Conservation (phyloP, 306 rosid genomes). For the Parietaria judaica region DNA sequence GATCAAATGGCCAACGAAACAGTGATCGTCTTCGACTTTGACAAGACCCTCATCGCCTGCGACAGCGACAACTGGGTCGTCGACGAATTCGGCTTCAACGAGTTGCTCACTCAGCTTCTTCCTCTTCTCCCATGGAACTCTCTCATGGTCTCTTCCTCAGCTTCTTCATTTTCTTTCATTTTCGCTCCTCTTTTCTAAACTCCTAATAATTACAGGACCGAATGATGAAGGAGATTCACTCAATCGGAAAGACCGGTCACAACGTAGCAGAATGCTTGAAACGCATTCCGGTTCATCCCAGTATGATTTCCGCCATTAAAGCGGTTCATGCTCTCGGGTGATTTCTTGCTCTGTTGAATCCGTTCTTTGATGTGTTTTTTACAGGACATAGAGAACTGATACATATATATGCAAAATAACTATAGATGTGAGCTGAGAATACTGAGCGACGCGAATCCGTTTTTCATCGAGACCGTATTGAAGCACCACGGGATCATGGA, state of each 20-base stretch:
- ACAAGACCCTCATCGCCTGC: slow-evolving; percentile 53
- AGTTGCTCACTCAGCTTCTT: slow-evolving; percentile 46
- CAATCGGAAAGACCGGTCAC: slow-evolving; percentile 39
- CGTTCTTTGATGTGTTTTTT: not conserved
- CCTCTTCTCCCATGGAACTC: slow-evolving; percentile 47
- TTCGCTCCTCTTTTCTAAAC: not conserved
- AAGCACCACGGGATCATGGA: slow-evolving; percentile 39
- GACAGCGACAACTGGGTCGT: slow-evolving; percentile 74
- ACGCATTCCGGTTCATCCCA: slow-evolving; percentile 39
- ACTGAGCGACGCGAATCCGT: slow-evolving; percentile 53
- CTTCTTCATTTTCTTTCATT: not conserved
- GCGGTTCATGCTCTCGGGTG: slow-evolving; percentile 56
- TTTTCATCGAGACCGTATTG: slow-evolving; percentile 54
- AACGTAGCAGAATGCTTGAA: slow-evolving; percentile 38
- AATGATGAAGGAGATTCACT: slow-evolving; percentile 52
- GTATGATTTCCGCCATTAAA: slow-evolving; percentile 39
- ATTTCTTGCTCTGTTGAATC: not conserved
- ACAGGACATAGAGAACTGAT: not conserved
- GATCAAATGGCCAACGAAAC: slow-evolving; percentile 5
- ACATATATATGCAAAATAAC: not conserved
- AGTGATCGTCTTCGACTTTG: slow-evolving; percentile 53
- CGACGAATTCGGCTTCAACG: slow-evolving; percentile 34
- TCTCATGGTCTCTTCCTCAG: slow-evolving; percentile 35
- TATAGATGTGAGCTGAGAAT: slow-evolving; percentile 59
- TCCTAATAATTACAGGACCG: slow-evolving; percentile 27